A percentile compares a stretch with the other conserved stretches of the same genome.
Conservation (phyloP, 2,329 filamentous ascomycete genomes). For the Alternaria triticimaculans region DNA sequence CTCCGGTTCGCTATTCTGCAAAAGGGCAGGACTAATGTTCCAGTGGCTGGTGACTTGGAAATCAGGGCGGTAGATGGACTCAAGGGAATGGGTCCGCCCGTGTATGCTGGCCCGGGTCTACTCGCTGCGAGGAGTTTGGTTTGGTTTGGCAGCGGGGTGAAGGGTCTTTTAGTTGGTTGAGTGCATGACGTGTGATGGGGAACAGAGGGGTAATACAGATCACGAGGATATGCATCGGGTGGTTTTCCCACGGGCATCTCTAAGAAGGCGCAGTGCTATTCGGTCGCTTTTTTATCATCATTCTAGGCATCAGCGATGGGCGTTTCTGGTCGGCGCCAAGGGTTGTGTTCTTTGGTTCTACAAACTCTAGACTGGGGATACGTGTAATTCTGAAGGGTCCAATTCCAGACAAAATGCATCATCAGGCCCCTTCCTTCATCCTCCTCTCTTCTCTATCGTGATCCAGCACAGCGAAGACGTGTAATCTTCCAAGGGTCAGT, state of each 20-base stretch:
- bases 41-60: neutral
- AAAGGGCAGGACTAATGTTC: constrained; percentile 29
- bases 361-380: neutral
- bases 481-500: neutral
- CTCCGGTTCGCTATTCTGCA: constrained; percentile 69
- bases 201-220: neutral
- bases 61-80: constrained; percentile 6
- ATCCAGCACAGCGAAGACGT: neutral
- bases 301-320: neutral
- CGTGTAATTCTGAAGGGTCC: neutral
- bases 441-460: neutral
- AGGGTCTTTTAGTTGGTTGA: constrained; percentile 18
- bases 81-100: constrained; percentile 15
- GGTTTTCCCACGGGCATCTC: neutral
- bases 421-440: neutral
- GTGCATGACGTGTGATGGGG: neutral
- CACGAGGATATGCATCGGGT: neutral
- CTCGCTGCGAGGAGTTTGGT: constrained; percentile 32
- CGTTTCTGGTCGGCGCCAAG: neutral
- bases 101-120: constrained; percentile 37
- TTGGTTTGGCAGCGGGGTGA: constrained; percentile 31
- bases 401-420: neutral
- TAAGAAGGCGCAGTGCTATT: neutral
- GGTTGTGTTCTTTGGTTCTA: neutral
- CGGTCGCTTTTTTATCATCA: neutral